These are phyloP conservation scores for Trichoderma brevicompactum DNA, from an alignment of 2,329 filamentous ascomycete species.

Conservation along the genomic window DNA sequence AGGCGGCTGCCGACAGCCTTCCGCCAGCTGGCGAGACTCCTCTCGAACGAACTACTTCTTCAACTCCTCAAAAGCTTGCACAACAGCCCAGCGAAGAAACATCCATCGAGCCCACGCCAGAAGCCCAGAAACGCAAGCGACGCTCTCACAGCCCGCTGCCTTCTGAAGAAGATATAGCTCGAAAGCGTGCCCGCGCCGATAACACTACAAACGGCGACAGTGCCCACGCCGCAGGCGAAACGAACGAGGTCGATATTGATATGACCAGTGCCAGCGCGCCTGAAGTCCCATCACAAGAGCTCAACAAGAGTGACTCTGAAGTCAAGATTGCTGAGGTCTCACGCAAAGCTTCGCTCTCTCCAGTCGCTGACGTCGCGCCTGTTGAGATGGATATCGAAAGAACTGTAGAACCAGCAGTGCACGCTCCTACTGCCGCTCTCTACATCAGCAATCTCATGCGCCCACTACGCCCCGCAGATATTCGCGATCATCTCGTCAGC, in stretches of 20 bases:
- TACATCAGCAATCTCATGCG: constrained; percentile 93
- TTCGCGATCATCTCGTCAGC: constrained; percentile 70
- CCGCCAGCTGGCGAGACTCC: constrained; percentile 1
- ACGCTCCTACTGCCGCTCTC: constrained; percentile 74
- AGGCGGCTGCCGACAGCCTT: constrained; percentile 16
- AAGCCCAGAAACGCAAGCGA: constrained; percentile 68
- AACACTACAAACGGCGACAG: neutral
- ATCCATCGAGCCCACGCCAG: constrained; percentile 35
- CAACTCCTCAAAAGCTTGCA: constrained; percentile 3
- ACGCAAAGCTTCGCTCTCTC: neutral
- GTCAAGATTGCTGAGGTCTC: neutral
- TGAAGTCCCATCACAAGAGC: neutral
- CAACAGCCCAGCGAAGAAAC: constrained; percentile 23
- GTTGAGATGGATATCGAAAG: constrained; percentile 42
- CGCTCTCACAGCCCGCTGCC: constrained; percentile 66
- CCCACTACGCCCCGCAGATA: constrained; percentile 70
- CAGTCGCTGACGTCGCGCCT: neutral
- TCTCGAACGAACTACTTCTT: neutral
- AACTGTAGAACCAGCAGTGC: constrained; percentile 61
- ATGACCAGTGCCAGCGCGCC: neutral
- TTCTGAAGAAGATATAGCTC: constrained; percentile 55
- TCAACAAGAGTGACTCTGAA: neutral
- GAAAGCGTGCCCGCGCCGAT: constrained; percentile 59
- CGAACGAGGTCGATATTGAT: constrained; percentile 10
- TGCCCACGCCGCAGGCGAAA: constrained; percentile 28